Conservation (phyloP, 78 protist genomes). For the Cavenderia fasciculata region DNA sequence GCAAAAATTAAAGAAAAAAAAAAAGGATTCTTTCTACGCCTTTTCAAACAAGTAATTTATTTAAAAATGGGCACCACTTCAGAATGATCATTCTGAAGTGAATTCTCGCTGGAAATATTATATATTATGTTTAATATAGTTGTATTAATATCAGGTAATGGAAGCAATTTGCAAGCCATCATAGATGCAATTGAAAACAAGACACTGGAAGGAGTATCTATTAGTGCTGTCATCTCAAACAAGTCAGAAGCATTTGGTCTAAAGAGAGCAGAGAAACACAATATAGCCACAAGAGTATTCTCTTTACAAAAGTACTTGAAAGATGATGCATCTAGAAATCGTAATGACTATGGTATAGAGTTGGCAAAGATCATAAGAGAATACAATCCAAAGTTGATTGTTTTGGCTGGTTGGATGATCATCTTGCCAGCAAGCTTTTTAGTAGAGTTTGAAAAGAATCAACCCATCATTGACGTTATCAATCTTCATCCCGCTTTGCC, state of each 20-base stretch:
- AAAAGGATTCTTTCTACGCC: no score
- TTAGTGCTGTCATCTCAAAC: slow-evolving; percentile 69
- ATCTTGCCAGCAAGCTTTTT: slow-evolving; percentile 76
- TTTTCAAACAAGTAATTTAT: no score
- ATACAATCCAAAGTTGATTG: slow-evolving; percentile 62
- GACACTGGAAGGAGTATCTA: slow-evolving; percentile 9
- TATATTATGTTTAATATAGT: slow-evolving; percentile 49
- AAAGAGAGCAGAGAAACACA: slow-evolving; percentile 76
- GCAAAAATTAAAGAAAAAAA: no score
- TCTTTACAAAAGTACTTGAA: slow-evolving; percentile 64
- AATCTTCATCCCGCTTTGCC: slow-evolving; percentile 91
- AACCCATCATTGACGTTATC: slow-evolving; percentile 69
- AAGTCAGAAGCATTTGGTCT: slow-evolving; percentile 83
- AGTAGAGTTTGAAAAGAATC: slow-evolving; percentile 6
- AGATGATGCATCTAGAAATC: not conserved
- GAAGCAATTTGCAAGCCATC: slow-evolving; percentile 85
- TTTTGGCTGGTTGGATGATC: slow-evolving; percentile 90
- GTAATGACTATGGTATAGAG: slow-evolving; percentile 42
- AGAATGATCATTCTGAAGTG: no score
- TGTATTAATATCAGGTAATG: slow-evolving; percentile 83
- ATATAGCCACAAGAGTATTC: slow-evolving; percentile 55
- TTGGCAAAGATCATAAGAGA: slow-evolving; percentile 42
- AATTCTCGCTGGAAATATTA: no score
- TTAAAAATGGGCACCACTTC: no score
- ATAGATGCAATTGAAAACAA: slow-evolving; percentile 71